Evolutionary conservation across 192 early-diverging fungal species (phyloP).

Genomic region (Fimicolochytrium jonesii): DNA sequence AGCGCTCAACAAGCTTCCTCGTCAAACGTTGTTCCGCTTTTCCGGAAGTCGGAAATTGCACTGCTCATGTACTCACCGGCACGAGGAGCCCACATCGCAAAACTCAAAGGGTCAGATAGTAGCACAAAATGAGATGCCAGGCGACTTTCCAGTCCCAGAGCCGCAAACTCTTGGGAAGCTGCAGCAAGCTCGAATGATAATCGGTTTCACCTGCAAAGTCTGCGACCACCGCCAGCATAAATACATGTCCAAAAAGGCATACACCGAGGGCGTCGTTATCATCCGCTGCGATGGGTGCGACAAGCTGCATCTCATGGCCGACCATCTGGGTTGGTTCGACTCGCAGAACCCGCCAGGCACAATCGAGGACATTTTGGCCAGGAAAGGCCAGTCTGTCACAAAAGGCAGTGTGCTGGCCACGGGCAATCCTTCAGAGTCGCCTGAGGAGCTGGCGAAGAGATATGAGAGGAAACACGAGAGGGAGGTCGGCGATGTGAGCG

Average conservation of each 20-base stretch:
- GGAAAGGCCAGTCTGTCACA: conserved; percentile 67
- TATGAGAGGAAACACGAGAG: not conserved
- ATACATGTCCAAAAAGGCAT: conserved; percentile 88
- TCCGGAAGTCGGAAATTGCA: no score
- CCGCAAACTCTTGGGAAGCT: no score
- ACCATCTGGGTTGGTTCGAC: conserved; percentile 94
- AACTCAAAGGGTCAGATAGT: no score
- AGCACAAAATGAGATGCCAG: no score
- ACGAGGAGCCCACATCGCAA: no score
- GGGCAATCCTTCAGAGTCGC: not conserved
- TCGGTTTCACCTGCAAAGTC: conserved; percentile 94
- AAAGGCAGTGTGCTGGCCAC: conserved; percentile 26
- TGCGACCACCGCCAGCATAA: conserved; percentile 81
- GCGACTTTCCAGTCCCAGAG: no score
- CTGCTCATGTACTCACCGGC: no score
- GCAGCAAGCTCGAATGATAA: conserved; percentile 46
- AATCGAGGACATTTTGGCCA: conserved; percentile 78
- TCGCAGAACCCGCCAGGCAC: conserved; percentile 51
- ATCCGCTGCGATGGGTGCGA: conserved; percentile 89
- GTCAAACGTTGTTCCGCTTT: no score
- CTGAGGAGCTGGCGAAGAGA: not conserved
- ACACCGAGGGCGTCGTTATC: conserved; percentile 87
- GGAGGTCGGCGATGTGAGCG: no score
- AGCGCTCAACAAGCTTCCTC: no score
- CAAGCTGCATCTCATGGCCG: conserved; percentile 92